Evolutionary conservation across 345 rosid species (phyloP), one percentile per base, ranked within the genome.

Genomic region (Melaleuca quinquenervia): DNA sequence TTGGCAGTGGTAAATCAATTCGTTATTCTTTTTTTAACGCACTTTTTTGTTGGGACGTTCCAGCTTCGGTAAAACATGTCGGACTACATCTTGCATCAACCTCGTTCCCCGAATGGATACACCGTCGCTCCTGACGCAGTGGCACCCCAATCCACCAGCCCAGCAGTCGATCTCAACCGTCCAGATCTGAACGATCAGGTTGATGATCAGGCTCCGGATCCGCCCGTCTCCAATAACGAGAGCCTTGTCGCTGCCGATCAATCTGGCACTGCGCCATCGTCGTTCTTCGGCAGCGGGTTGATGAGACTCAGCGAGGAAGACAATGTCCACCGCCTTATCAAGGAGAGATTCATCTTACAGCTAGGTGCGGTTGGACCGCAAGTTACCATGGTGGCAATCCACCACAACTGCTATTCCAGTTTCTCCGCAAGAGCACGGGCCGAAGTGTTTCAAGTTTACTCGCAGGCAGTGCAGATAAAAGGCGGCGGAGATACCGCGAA

Each of bases 141-240:
- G 2, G 7, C 62, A 26, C 14, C 11, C 10, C 52, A 50, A 27
- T 50, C 26, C 32, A 32, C 11, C 52, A n/a, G 12, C 15, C 16
- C 12, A 45, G 60, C 50, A n/a, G 50, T 74, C 36, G 82, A 74
- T 36, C 64, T 74, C 83, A 75, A 85, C 26, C 64, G 16, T 18
- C 12, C 48, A 16, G 54, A 78, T 44, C 27, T 44, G 24, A 11
- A 78, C 51, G 50, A 78, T 49, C 50, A 27, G 51, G 27, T 13
- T 29, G 29, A 58, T 15, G 32, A n/a, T 26, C 64, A 58, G 64
- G 64, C 50, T 21, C 87, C 84, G 29, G 87, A 89, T 26, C 91
- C 96, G 9, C 82, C 89, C 6, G 70, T 93, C 50, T 94, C 96
- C 1, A 95, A 95, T 84, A 83, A 93, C 56, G 98, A 92, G 87